Evolutionary conservation across 176 grass and related monocot species (phyloP).

Genomic region (Rhynchospora pubera): DNA sequence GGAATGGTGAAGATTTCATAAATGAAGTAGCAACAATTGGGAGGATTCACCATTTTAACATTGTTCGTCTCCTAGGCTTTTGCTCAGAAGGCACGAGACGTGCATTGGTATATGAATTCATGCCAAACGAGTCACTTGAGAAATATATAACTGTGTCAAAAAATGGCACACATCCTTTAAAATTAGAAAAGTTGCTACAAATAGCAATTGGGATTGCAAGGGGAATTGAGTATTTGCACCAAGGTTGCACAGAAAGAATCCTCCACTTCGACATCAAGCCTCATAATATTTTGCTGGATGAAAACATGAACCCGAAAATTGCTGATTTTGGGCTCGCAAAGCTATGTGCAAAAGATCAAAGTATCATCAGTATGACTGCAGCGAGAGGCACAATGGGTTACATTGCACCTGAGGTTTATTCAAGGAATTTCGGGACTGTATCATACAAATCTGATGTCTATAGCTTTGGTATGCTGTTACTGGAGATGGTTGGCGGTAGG

Average conservation of each 20-base stretch:
- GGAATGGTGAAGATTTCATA: conserved; percentile 54
- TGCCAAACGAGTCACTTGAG: conserved; percentile 48
- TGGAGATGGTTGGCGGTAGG: conserved; percentile 48
- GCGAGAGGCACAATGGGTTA: conserved; percentile 40
- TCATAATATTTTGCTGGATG: conserved; percentile 47
- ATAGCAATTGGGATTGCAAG: conserved; percentile 35
- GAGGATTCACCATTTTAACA: conserved; percentile 54
- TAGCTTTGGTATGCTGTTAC: conserved; percentile 51
- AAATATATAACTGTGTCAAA: conserved; percentile 24
- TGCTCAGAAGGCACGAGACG: conserved; percentile 36
- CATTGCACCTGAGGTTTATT: conserved; percentile 45
- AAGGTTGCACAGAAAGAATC: conserved; percentile 51
- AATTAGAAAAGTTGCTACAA: conserved; percentile 13
- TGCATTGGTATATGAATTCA: conserved; percentile 51
- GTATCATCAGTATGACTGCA: conserved; percentile 28
- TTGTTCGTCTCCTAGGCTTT: conserved; percentile 50
- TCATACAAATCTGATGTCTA: conserved; percentile 38
- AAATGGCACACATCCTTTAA: neutral
- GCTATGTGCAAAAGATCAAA: conserved; percentile 51
- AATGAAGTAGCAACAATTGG: conserved; percentile 74
- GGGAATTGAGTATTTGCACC: conserved; percentile 63
- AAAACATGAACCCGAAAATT: conserved; percentile 43
- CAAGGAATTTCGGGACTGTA: conserved; percentile 34
- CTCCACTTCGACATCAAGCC: conserved; percentile 73
- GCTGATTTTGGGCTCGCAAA: conserved; percentile 64